phyloP scores from a whole-genome alignment of 192 early-diverging fungal species.

The Coemansia sp. region DNA sequence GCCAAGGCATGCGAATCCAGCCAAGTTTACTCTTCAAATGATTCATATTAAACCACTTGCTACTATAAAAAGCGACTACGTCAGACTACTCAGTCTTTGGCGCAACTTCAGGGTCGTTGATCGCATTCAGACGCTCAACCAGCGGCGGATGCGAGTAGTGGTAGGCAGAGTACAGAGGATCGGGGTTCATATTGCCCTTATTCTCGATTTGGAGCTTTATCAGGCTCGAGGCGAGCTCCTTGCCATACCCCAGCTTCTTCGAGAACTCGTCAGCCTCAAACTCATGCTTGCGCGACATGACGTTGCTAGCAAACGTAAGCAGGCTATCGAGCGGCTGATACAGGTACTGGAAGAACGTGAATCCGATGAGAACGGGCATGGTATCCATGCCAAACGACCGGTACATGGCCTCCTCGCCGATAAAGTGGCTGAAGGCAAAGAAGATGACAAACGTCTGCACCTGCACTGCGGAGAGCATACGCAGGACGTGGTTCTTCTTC shows the following conservation, averaged over 20 bases:
- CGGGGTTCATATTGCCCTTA: slow-evolving; percentile 81
- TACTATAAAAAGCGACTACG: neutral
- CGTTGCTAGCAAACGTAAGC: slow-evolving; percentile 73
- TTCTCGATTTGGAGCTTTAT: slow-evolving; percentile 93
- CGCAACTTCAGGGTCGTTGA: slow-evolving; percentile 53
- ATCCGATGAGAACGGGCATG: slow-evolving; percentile 83
- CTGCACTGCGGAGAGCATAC: slow-evolving; percentile 71
- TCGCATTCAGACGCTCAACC: slow-evolving; percentile 77
- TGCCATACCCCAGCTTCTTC: slow-evolving; percentile 77
- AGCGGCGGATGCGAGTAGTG: slow-evolving; percentile 92
- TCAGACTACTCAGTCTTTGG: slow-evolving; percentile 46
- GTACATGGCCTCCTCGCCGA: slow-evolving; percentile 77
- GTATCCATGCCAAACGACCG: slow-evolving; percentile 80
- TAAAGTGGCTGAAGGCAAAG: slow-evolving; percentile 75
- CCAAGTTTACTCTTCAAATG: neutral
- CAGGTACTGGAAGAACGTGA: slow-evolving; percentile 86
- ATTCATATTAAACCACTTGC: neutral
- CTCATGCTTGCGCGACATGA: slow-evolving; percentile 83
- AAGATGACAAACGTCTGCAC: slow-evolving; percentile 74
- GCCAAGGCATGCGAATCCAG: neutral
- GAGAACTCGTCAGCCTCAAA: slow-evolving; percentile 93
- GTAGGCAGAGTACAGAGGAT: slow-evolving; percentile 86
- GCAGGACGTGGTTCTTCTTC: slow-evolving; percentile 81
- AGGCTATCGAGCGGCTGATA: slow-evolving; percentile 80
- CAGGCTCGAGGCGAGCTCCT: slow-evolving; percentile 69